Base-by-base conservation (phyloP, 305 asterid species). In the Fraxinus albicans region DNA sequence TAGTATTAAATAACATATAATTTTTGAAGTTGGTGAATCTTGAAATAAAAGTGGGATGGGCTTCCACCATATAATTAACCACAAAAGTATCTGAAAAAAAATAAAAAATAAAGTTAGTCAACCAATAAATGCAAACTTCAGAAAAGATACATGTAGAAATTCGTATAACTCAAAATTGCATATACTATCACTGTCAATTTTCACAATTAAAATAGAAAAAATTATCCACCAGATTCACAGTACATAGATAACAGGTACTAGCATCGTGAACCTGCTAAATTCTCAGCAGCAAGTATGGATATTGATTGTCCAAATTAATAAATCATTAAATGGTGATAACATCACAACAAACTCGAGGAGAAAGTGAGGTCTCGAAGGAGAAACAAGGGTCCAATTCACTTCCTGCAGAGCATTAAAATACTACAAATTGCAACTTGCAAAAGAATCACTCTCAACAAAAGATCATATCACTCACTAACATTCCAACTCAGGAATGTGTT, bases 281-380 rank as follows among this genome's bases (percentile, higher is more conserved):
- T 70, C 83, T 35, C 74, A 44, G 83, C 77, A 38, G 77, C 10
- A 77, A 84, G 33, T 17, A 10, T 25, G 36, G 6, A 25, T 31
- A 42, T 63, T 76, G 75, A 80, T 25, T 44, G 69, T 77, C 27
- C 73, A 35, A 44, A 85, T 13, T 55, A 85, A 84, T 76, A 44
- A 83, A 87, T 58, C 82, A 40, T 50, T 83, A 58, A 83, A 79
- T 74, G 53, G 83, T 67, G 80, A 42, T 73, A 82, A 63, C 80
- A 81, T 76, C 73, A 19, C 60, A 76, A 63, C 42, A 60, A 72
- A 34, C 84, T 77, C 6, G 13, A 73, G 15, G 35, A 60, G 25
- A 29, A 76, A 47, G 36, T 6, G 13, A 40, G 12, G 77, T 23
- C 72, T 21, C 6, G 36, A 9, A 38, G 33, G 25, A 53, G 75